A percentile compares a stretch with the other conserved stretches of the same genome.
These are phyloP conservation scores for Ophiostoma pallidulum DNA, from an alignment of 2,329 filamentous ascomycete genomes.

Conservation along the genomic window DNA sequence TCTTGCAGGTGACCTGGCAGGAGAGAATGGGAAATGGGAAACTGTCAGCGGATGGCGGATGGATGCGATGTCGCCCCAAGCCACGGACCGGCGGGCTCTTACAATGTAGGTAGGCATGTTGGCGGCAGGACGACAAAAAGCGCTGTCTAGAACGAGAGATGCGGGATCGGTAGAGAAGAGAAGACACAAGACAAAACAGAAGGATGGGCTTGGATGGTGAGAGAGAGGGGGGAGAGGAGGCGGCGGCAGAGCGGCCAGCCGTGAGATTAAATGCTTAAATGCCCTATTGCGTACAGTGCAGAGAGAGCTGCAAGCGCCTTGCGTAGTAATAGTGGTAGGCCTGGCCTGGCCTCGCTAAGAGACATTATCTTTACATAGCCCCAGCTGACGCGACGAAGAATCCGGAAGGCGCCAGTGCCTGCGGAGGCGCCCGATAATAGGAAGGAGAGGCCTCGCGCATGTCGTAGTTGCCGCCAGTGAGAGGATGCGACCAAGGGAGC, in stretches of 20 bases:
- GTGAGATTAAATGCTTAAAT: too few relatives aligned
- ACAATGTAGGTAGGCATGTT: conserved; percentile 20
- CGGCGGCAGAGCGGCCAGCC: too few relatives aligned
- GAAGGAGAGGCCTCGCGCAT: too few relatives aligned
- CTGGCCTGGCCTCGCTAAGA: too few relatives aligned
- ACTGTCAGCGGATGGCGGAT: background rate
- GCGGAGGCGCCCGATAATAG: background rate
- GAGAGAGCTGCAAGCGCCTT: too few relatives aligned
- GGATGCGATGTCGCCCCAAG: background rate
- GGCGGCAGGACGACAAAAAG: background rate
- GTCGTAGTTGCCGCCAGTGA: too few relatives aligned
- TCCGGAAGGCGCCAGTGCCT: background rate
- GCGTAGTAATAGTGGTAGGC: too few relatives aligned
- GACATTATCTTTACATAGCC: too few relatives aligned
- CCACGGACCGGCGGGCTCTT: background rate
- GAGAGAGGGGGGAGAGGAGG: background rate
- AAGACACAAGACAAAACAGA: background rate
- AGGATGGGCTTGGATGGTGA: background rate
- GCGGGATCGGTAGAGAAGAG: background rate
- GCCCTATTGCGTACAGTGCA: too few relatives aligned
- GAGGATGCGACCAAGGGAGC: too few relatives aligned
- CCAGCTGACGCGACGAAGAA: too few relatives aligned
- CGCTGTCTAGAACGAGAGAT: background rate
- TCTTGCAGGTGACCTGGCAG: conserved; percentile 67
- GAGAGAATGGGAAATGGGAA: too few relatives aligned